Evolutionary conservation across 2,329 filamentous ascomycete species (phyloP).

Genomic region (Fusarium redolens): DNA sequence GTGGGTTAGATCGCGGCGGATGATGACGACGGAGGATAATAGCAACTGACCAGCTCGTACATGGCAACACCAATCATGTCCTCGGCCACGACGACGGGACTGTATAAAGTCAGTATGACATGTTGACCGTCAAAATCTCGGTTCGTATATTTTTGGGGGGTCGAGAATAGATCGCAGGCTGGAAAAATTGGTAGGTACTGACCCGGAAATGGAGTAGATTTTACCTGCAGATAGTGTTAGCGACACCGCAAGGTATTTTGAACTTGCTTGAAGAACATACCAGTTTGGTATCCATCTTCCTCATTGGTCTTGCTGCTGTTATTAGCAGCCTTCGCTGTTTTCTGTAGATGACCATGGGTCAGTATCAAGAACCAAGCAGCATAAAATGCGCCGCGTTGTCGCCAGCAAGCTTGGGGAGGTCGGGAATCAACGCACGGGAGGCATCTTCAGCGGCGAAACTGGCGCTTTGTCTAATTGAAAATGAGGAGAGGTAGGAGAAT

Average conservation of each 20-base stretch:
- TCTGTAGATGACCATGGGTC: slow-evolving; percentile 34
- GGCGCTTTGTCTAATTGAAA: slow-evolving; percentile 42
- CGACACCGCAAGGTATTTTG: slow-evolving; percentile 30
- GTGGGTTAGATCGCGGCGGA: slow-evolving; percentile 20
- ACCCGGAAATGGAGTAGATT: slow-evolving; percentile 73
- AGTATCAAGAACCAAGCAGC: slow-evolving; percentile 28
- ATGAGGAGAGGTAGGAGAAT: slow-evolving; percentile 42
- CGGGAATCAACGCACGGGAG: slow-evolving; percentile 61
- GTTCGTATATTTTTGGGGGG: slow-evolving; percentile 11
- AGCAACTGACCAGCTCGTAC: slow-evolving; percentile 88
- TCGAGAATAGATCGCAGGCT: not conserved
- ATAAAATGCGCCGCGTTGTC: slow-evolving; percentile 25
- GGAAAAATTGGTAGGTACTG: slow-evolving; percentile 47
- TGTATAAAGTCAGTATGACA: slow-evolving; percentile 53
- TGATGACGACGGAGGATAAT: slow-evolving; percentile 9
- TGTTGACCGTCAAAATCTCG: not conserved
- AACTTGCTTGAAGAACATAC: slow-evolving; percentile 48
- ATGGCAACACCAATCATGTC: slow-evolving; percentile 99
- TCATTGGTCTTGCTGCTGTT: slow-evolving; percentile 47
- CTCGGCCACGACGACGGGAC: slow-evolving; percentile 95
- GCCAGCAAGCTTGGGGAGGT: slow-evolving; percentile 30
- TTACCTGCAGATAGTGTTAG: slow-evolving; percentile 59
- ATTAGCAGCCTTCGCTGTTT: slow-evolving; percentile 43
- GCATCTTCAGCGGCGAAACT: slow-evolving; percentile 60
- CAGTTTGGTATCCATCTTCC: slow-evolving; percentile 53